Percentiles rank a stretch among this genome's conserved stretches.
These are phyloP conservation scores for Verticillium nonalfalfae DNA, from an alignment of 2,329 filamentous ascomycete genomes.

Conservation along the genomic window DNA sequence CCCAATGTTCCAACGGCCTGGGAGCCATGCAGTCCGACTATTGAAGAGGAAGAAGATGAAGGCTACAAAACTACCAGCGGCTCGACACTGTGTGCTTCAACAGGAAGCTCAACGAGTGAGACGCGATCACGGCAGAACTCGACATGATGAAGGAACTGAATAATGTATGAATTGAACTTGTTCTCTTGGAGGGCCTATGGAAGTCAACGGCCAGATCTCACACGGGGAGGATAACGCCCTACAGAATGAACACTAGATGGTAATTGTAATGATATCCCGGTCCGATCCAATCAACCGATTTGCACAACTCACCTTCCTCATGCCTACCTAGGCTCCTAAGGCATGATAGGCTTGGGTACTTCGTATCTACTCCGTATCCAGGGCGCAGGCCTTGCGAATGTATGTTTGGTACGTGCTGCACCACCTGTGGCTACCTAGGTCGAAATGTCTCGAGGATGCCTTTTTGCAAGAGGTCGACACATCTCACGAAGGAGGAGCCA, in stretches of 20 bases:
- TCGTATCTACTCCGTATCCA: no score
- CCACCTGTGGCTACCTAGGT: no score
- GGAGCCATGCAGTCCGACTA: background rate
- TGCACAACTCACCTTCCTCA: no score
- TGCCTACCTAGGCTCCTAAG: no score
- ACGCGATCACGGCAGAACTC: background rate
- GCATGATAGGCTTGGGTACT: no score
- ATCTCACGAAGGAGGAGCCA: no score
- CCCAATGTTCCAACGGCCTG: background rate
- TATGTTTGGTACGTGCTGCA: no score
- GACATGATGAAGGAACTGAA: background rate
- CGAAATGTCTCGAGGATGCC: no score
- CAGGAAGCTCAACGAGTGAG: background rate
- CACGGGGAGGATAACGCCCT: background rate
- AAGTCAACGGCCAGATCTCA: background rate
- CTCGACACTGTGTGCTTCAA: background rate
- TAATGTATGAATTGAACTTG: background rate
- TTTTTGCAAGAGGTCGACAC: no score
- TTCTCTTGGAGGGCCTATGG: background rate
- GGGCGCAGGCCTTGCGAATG: no score
- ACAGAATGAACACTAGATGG: background rate
- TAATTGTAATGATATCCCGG: no score
- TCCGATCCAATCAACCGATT: no score
- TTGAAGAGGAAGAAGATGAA: background rate
- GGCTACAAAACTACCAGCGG: background rate